These are phyloP conservation scores for Penicillium polonicum DNA, from an alignment of 2,329 filamentous ascomycete genomes.

Conservation along the genomic window DNA sequence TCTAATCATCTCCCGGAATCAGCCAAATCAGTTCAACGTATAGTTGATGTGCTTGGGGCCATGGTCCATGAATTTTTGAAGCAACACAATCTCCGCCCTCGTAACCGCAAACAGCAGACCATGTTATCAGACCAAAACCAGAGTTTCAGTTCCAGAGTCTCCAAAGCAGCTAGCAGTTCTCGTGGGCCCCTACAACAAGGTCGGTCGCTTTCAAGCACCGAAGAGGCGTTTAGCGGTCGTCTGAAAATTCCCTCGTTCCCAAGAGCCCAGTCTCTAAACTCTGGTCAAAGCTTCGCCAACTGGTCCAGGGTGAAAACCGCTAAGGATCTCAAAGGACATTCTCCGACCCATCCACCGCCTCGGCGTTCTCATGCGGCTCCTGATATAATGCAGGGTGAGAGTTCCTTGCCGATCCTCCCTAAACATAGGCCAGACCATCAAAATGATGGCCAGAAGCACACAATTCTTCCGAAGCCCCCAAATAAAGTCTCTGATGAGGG, in stretches of 20 bases:
- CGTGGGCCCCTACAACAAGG: background rate
- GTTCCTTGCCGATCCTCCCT: background rate
- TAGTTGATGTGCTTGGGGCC: slow-evolving; percentile 65
- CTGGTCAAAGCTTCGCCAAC: slow-evolving; percentile 30
- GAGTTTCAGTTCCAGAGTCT: background rate
- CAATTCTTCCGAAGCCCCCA: background rate
- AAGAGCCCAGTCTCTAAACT: slow-evolving; percentile 10
- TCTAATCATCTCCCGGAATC: slow-evolving; percentile 33
- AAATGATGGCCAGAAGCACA: background rate
- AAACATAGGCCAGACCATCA: background rate
- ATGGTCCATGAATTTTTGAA: slow-evolving; percentile 73
- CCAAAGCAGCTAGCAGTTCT: slow-evolving; percentile 3
- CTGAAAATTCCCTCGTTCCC: slow-evolving; percentile 35
- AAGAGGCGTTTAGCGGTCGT: slow-evolving; percentile 26
- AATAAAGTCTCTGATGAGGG: background rate
- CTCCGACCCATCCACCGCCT: background rate
- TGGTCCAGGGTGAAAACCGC: slow-evolving; percentile 47
- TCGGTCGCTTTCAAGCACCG: slow-evolving; percentile 10
- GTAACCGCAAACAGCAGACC: slow-evolving; percentile 24
- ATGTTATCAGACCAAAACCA: slow-evolving; percentile 6
- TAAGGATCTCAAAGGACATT: slow-evolving; percentile 12
- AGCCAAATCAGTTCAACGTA: slow-evolving; percentile 52
- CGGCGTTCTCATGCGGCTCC: background rate
- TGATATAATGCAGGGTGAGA: background rate
- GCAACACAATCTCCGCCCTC: slow-evolving; percentile 67